Conservation (phyloP, 2,329 filamentous ascomycete genomes). For the Emericellopsis cladophorae region DNA sequence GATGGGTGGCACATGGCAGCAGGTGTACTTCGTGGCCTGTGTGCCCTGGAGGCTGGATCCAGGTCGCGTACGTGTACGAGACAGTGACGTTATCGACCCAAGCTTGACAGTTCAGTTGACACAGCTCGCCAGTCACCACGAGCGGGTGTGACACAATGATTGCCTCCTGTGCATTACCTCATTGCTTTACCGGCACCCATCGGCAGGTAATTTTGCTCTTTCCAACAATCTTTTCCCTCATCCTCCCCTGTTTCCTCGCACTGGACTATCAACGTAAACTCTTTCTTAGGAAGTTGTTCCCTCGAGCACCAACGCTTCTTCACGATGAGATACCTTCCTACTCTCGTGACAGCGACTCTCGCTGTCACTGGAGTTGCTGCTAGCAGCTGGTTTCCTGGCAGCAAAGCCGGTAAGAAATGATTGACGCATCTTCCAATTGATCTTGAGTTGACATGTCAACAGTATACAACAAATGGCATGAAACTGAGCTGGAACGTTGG, state of each 20-base stretch:
- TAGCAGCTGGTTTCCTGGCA: constrained; percentile 66
- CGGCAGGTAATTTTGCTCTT: no score
- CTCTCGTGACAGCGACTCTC: constrained; percentile 58
- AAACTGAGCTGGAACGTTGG: constrained; percentile 96
- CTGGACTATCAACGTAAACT: no score
- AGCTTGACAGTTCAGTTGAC: no score
- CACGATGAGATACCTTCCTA: constrained; percentile 67
- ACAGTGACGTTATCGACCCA: constrained; percentile 12
- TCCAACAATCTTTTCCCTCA: no score
- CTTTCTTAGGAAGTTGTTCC: no score
- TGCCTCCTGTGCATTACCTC: no score
- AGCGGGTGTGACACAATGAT: no score
- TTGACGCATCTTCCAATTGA: background rate
- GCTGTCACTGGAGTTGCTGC: constrained; percentile 58
- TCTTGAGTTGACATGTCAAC: background rate
- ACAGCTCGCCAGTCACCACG: background rate
- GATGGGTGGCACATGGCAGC: background rate
- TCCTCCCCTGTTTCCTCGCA: no score
- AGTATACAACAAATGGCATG: constrained; percentile 99
- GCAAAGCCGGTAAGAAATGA: constrained; percentile 58
- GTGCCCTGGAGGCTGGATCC: constrained; percentile 3
- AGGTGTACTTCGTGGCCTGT: no score
- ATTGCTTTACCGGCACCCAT: no score
- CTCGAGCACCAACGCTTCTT: background rate
- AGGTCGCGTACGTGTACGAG: constrained; percentile 5